A percentile compares a stretch with the other conserved stretches of the same genome.
Evolutionary conservation across 2,329 filamentous ascomycete genomes (phyloP).

Genomic region (Helicocarpus griseus): DNA sequence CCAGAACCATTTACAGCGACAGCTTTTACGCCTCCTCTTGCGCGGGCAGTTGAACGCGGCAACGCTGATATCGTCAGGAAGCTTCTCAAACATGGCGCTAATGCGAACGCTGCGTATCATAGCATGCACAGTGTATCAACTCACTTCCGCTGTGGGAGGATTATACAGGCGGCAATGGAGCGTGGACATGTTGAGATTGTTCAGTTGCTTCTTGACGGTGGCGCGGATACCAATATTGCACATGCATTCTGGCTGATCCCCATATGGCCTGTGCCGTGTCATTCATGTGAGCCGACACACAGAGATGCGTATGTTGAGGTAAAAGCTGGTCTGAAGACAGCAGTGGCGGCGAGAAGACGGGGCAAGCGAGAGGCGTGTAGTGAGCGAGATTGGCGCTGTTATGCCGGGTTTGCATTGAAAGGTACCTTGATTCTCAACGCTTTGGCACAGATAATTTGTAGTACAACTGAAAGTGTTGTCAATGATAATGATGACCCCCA

Average conservation of each 20-base stretch:
- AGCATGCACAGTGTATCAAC: constrained; percentile 6
- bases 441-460: no score
- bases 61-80: constrained; percentile 9
- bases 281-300: constrained; percentile 6
- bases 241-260: background rate
- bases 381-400: background rate
- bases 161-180: constrained; percentile 14
- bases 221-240: constrained; percentile 6
- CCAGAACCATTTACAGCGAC: constrained; percentile 2
- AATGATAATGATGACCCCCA: no score
- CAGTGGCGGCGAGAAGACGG: background rate
- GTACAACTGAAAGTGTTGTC: no score
- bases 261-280: constrained; percentile 6
- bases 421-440: no score
- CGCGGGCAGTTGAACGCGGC: constrained; percentile 10
- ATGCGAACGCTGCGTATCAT: constrained; percentile 14
- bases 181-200: constrained; percentile 6
- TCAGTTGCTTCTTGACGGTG: constrained; percentile 5
- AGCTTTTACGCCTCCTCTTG: constrained; percentile 9
- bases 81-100: constrained; percentile 12
- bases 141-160: constrained; percentile 12
- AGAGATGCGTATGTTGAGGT: constrained; percentile 8
- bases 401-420: no score
- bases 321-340: constrained; percentile 6
- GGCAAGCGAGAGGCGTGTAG: background rate